phyloP scores from a whole-genome alignment of 2,329 filamentous ascomycete genomes.

The Hypoxylon sp. region DNA sequence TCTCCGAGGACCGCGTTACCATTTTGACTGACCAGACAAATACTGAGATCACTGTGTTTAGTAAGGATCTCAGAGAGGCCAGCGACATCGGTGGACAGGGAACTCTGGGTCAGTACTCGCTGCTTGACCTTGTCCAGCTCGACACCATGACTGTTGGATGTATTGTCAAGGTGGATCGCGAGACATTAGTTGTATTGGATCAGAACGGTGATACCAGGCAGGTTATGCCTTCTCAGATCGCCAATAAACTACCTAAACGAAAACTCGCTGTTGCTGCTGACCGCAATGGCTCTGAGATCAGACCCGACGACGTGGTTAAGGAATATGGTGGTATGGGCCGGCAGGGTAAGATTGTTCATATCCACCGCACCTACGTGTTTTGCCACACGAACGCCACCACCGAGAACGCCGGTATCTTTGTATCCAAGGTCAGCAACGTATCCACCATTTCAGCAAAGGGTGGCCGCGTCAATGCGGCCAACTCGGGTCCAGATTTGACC shows the following conservation, averaged over 20 bases:
- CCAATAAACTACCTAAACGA: conserved; percentile 87
- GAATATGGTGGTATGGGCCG: conserved; percentile 89
- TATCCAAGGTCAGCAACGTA: conserved; percentile 87
- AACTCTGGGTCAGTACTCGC: conserved; percentile 86
- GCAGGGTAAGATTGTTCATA: conserved; percentile 91
- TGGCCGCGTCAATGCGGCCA: conserved; percentile 76
- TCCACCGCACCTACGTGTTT: conserved; percentile 93
- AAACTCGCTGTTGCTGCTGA: conserved; percentile 92
- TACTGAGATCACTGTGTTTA: conserved; percentile 96
- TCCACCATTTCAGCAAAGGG: conserved; percentile 95
- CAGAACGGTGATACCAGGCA: conserved; percentile 88
- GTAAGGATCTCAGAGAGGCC: conserved; percentile 94
- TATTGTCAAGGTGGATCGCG: conserved; percentile 94
- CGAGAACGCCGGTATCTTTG: conserved; percentile 92
- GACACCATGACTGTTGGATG: conserved; percentile 93
- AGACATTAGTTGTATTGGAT: conserved; percentile 90
- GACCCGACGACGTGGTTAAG: conserved; percentile 91
- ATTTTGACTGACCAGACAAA: conserved; percentile 93
- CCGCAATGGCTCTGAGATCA: conserved; percentile 92
- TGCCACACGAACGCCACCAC: conserved; percentile 85
- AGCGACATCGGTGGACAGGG: conserved; percentile 91
- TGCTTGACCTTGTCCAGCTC: conserved; percentile 94
- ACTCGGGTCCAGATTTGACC: conserved; percentile 81
- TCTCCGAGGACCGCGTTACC: conserved; percentile 92
- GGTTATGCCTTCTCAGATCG: conserved; percentile 90